Conservation (phyloP, 139 green algal species). For the Closterium sp. region DNA sequence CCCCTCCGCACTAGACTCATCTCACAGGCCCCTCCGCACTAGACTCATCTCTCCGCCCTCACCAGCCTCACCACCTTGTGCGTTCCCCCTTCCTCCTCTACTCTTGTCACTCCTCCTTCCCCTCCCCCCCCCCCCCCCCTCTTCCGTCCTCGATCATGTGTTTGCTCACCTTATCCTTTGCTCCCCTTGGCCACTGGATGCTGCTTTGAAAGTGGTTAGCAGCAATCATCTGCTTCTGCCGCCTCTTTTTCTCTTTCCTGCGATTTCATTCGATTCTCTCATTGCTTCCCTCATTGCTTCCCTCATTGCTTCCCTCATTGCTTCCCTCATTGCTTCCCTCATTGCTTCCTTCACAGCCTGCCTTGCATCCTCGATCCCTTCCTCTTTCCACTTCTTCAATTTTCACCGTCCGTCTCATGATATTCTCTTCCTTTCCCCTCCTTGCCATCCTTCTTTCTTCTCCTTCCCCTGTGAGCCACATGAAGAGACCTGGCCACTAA, state of each 20-base stretch:
- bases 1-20: too few species aligned
- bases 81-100: background rate
- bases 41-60: too few species aligned
- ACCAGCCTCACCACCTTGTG: background rate
- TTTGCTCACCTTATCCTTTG: too few species aligned
- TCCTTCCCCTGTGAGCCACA: background rate
- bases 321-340: background rate
- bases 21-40: too few species aligned
- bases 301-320: background rate
- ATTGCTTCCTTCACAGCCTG: too few species aligned
- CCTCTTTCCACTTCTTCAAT: background rate
- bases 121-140: too few species aligned
- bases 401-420: too few species aligned
- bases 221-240: background rate
- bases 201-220: too few species aligned
- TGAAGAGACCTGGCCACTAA: background rate
- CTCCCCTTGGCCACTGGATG: too few species aligned
- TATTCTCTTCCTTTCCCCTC: background rate
- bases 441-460: background rate
- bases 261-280: background rate
- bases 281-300: background rate
- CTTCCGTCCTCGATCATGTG: too few species aligned
- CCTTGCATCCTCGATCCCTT: too few species aligned
- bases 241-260: background rate
- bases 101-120: too few species aligned